These are phyloP conservation scores for Haberlea rhodopensis DNA, from an alignment of 257 asterid genomes.

Conservation along the genomic window DNA sequence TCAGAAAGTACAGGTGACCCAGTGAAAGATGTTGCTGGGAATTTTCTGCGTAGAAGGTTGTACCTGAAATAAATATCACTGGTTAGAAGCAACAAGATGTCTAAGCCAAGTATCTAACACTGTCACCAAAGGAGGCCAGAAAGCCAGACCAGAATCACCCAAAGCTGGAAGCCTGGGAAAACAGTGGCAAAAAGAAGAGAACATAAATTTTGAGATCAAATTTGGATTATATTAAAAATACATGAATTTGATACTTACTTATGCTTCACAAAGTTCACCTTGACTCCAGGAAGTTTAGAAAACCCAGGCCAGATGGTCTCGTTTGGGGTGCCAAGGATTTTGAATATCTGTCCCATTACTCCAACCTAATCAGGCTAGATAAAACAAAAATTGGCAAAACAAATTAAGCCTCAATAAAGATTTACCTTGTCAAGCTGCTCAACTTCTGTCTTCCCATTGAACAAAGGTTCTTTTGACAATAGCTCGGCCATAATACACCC, in stretches of 20 bases:
- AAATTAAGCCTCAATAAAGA: neutral
- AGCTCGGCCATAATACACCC: slow-evolving; percentile 96
- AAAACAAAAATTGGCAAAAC: neutral
- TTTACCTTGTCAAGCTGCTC: slow-evolving; percentile 86
- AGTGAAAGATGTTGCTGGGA: slow-evolving; percentile 61
- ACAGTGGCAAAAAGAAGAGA: slow-evolving; percentile 58
- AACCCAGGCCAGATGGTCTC: slow-evolving; percentile 90
- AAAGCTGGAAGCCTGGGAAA: slow-evolving; percentile 92
- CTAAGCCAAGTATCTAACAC: slow-evolving; percentile 31
- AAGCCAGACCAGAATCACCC: slow-evolving; percentile 91
- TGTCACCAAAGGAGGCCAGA: slow-evolving; percentile 71
- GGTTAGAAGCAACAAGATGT: slow-evolving; percentile 46
- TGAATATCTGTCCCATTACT: slow-evolving; percentile 53
- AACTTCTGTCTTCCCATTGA: slow-evolving; percentile 69
- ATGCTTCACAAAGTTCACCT: slow-evolving; percentile 78
- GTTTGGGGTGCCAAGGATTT: slow-evolving; percentile 79
- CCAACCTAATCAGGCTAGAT: slow-evolving; percentile 11
- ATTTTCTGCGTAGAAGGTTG: slow-evolving; percentile 58
- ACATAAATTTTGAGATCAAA: slow-evolving; percentile 38
- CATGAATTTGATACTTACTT: slow-evolving; percentile 55
- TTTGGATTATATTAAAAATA: slow-evolving; percentile 16
- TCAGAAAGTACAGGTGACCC: slow-evolving; percentile 81
- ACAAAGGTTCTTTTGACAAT: slow-evolving; percentile 62
- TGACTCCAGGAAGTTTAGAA: slow-evolving; percentile 74
- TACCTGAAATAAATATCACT: slow-evolving; percentile 57